Base-by-base conservation (phyloP, 352 stramenopile species). In the Phytophthora podocarpi region DNA sequence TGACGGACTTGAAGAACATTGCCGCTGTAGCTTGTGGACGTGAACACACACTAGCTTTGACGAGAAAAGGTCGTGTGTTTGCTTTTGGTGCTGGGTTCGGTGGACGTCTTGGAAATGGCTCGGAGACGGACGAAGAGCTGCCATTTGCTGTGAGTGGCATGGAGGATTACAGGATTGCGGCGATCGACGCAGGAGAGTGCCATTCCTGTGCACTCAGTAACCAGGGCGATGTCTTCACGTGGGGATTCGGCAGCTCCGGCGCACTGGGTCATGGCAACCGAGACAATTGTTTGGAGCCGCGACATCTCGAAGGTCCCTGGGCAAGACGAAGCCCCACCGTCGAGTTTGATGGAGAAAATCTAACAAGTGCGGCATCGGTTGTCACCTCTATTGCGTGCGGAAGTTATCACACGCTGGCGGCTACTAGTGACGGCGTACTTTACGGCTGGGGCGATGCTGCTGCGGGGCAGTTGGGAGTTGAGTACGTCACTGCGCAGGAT, bases 211-310 rank as follows among this genome's bases (percentile, higher is more conserved):
- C 82, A 4, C 50, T 96, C 32, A 89, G 61, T 28, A 50, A 67
- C 30, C 61, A 80, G 1, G 89, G 87, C 4, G 66, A 89, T 9
- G 70, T 97, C 10, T 97, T 86, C 31, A 96, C 85, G 13, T 97
- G 87, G 87, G 87, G 89, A 0, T 95, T 95, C 42, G 87, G 89
- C n/a, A 81, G 65, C 23, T 95, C 85, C 1, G 87, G 87, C 2
- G 87, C 89, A 12, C 59, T 97, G 7, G 89, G 89, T 5, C 79
- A 82, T 34, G 85, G 76, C 1, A 74, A 65, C 5, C 56, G 72
- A 49, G 83, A 94, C 2, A 93, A 93, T 45, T 68, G 63, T 2
- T 58, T 89, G 8, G 37, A 72, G 0, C 83, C 87, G 4, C 66
- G 34, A 18, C 62, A 61, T 8, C 59, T 93, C 3, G 35, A 70